Evolutionary conservation across 2,329 filamentous ascomycete species (phyloP).

Genomic region (Torrubiellomyces zombiae): DNA sequence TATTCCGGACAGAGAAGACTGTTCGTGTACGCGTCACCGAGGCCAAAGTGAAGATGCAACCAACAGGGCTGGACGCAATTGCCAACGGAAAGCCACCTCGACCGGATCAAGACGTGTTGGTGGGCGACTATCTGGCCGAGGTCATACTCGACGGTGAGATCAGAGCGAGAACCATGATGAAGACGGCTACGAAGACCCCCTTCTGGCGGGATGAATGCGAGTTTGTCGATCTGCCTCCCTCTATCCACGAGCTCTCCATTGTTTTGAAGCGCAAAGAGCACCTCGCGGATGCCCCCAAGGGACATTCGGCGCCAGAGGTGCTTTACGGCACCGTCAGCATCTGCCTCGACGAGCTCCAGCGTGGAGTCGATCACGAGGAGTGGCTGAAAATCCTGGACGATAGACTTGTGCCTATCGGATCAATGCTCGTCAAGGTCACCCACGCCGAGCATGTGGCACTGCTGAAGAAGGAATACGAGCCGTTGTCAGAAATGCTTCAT

Average conservation of each 20-base stretch:
- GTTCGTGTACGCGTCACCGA: constrained; percentile 42
- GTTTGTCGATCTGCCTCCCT: constrained; percentile 55
- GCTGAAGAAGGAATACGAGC: constrained; percentile 69
- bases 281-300: constrained; percentile 26
- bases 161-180: constrained; percentile 57
- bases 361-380: constrained; percentile 63
- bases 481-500: constrained; percentile 68
- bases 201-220: constrained; percentile 75
- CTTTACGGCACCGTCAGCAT: constrained; percentile 65
- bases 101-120: constrained; percentile 23
- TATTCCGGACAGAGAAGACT: constrained; percentile 46
- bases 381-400: constrained; percentile 76
- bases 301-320: constrained; percentile 22
- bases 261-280: constrained; percentile 51
- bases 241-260: constrained; percentile 51
- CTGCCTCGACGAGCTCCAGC: constrained; percentile 60
- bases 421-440: constrained; percentile 67
- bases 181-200: constrained; percentile 53
- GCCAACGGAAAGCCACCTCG: constrained; percentile 8
- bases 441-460: constrained; percentile 84
- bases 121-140: constrained; percentile 63
- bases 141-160: constrained; percentile 67
- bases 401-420: constrained; percentile 59
- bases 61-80: constrained; percentile 8
- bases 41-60: constrained; percentile 36